Percentiles rank a stretch among this genome's conserved stretches.
Conservation (phyloP, 2,329 filamentous ascomycete species). For the Chaetoscypha palmicola region DNA sequence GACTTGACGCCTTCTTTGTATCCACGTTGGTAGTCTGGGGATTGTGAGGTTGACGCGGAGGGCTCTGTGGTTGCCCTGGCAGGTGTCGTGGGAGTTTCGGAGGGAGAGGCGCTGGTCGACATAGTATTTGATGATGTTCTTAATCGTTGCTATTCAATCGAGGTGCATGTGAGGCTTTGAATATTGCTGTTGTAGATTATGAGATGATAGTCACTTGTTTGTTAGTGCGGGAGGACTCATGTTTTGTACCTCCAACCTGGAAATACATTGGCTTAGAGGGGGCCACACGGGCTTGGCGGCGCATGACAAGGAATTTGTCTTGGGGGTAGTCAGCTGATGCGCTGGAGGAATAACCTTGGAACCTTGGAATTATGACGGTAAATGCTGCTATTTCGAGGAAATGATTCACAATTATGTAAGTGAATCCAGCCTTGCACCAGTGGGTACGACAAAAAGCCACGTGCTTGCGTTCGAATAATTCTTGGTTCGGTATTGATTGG, state of each 20-base stretch:
- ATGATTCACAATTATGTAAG: no score
- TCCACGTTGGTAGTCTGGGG: slow-evolving; percentile 5
- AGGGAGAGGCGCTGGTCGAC: slow-evolving; percentile 1
- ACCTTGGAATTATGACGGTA: neutral
- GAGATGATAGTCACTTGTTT: neutral
- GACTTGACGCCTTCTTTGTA: slow-evolving; percentile 6
- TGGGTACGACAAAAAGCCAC: no score
- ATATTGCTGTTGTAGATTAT: neutral
- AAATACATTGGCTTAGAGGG: neutral
- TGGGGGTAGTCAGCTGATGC: neutral
- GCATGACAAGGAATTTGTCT: neutral
- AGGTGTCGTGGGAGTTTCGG: slow-evolving; percentile 1
- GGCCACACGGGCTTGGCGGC: neutral
- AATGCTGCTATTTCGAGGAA: no score
- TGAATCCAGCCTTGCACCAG: no score
- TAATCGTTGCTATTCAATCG: neutral
- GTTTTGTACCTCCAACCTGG: neutral
- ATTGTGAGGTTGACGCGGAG: neutral
- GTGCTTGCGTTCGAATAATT: no score
- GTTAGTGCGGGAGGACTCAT: neutral
- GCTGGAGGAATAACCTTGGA: neutral
- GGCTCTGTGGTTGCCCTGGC: slow-evolving; percentile 2
- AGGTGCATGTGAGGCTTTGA: neutral
- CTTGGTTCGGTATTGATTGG: no score
- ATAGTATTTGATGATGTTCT: neutral